Percentiles rank a stretch among this genome's conserved stretches.
These are phyloP conservation scores for Atalantia buxifolia DNA, from an alignment of 345 rosid species.

Conservation along the genomic window DNA sequence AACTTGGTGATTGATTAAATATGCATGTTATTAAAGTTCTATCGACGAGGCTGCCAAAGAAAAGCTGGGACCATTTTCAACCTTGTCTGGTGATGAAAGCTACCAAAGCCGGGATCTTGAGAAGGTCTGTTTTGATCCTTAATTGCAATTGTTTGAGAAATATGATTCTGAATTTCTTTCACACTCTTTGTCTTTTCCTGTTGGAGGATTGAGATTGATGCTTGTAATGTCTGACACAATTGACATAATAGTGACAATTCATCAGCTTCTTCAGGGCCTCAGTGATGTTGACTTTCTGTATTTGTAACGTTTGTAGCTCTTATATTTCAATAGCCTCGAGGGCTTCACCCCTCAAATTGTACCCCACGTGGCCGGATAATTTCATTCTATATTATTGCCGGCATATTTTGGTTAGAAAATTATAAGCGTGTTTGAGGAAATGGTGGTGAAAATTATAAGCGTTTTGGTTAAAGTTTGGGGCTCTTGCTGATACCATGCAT, in stretches of 20 bases:
- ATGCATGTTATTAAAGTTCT: conserved; percentile 44
- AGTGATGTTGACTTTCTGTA: not conserved
- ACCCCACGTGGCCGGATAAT: not conserved
- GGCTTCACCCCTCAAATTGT: not conserved
- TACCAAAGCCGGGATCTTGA: conserved; percentile 97
- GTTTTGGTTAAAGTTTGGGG: not conserved
- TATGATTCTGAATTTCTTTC: not conserved
- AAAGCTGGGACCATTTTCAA: conserved; percentile 76
- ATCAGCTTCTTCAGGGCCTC: not conserved
- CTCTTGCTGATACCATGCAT: conserved; percentile 24
- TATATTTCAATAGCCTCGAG: not conserved
- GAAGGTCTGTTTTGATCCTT: conserved; percentile 49
- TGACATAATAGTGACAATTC: not conserved
- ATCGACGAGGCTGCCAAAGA: conserved; percentile 74
- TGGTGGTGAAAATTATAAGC: not conserved
- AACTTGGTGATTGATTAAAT: conserved; percentile 5
- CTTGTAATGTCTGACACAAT: not conserved
- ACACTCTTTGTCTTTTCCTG: not conserved
- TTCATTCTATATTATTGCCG: not conserved
- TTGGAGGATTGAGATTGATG: not conserved
- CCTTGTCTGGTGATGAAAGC: conserved; percentile 77
- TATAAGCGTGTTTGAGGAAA: not conserved
- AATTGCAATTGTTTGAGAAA: not conserved
- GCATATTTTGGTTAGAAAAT: not conserved
- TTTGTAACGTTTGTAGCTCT: not conserved